These are phyloP conservation scores for Bruguiera gymnorhiza DNA, from an alignment of 345 rosid species.

Conservation along the genomic window DNA sequence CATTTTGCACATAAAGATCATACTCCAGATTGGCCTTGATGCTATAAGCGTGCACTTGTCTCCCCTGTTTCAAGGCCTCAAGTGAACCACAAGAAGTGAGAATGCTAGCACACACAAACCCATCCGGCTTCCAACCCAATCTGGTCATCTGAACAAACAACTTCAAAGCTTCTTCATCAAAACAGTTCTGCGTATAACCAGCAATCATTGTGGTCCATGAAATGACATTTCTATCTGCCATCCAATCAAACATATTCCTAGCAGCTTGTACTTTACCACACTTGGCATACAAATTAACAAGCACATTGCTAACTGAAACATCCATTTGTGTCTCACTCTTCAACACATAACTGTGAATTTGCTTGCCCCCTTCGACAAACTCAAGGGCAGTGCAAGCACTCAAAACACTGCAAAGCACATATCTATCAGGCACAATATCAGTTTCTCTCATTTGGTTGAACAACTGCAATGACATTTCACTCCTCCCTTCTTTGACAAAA, in stretches of 20 bases:
- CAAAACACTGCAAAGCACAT: conserved; percentile 55
- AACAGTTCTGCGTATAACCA: conserved; percentile 64
- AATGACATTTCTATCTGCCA: conserved; percentile 48
- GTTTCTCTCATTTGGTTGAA: conserved; percentile 41
- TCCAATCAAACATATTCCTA: conserved; percentile 45
- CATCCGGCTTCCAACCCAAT: conserved; percentile 51
- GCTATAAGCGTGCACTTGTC: conserved; percentile 60
- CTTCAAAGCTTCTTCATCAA: conserved; percentile 50
- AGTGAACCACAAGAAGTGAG: conserved; percentile 71
- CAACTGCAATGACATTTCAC: conserved; percentile 45
- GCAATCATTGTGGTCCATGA: conserved; percentile 73
- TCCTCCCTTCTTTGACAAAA: conserved; percentile 53
- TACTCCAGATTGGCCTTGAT: conserved; percentile 53
- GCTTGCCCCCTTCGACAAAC: conserved; percentile 61
- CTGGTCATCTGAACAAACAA: conserved; percentile 47
- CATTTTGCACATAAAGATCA: conserved; percentile 56
- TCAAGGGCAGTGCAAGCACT: conserved; percentile 52
- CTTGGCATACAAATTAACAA: conserved; percentile 62
- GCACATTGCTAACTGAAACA: conserved; percentile 55
- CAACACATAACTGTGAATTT: conserved; percentile 61
- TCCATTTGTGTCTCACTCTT: conserved; percentile 57
- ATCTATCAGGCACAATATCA: conserved; percentile 44
- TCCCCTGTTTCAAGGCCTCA: conserved; percentile 47
- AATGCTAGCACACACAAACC: conserved; percentile 61
- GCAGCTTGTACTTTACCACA: conserved; percentile 49